Conservation (phyloP, 2,329 filamentous ascomycete genomes). For the Neopestalotiopsis sp. region DNA sequence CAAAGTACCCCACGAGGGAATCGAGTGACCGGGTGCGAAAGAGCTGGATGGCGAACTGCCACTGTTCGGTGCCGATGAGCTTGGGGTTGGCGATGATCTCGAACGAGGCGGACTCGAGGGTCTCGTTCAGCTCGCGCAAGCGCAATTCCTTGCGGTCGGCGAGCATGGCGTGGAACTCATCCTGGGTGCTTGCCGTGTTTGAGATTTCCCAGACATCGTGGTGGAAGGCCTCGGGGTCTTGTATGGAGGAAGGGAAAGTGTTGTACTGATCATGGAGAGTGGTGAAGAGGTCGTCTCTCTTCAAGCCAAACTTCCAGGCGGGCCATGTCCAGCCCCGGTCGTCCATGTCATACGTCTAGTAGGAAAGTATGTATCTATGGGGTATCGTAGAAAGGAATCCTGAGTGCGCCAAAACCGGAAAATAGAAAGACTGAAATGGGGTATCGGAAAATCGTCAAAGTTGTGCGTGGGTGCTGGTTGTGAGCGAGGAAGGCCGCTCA, state of each 20-base stretch:
- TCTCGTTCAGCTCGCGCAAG: constrained; percentile 58
- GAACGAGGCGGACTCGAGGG: constrained; percentile 61
- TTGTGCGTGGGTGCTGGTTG: background rate
- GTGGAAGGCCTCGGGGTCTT: constrained; percentile 65
- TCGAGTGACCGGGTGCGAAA: constrained; percentile 64
- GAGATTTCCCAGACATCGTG: constrained; percentile 66
- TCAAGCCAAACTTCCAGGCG: constrained; percentile 68
- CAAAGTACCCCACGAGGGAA: constrained; percentile 64
- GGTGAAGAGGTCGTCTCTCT: constrained; percentile 61
- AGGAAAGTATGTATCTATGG: constrained; percentile 23
- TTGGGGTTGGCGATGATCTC: constrained; percentile 66
- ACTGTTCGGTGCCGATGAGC: constrained; percentile 63
- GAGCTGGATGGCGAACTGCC: constrained; percentile 62
- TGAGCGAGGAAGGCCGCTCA: constrained; percentile 3
- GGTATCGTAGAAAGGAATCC: constrained; percentile 7
- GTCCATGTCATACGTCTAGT: constrained; percentile 51
- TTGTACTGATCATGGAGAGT: constrained; percentile 66
- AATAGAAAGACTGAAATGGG: constrained; percentile 15
- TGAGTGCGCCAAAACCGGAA: constrained; percentile 12
- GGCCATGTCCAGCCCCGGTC: constrained; percentile 60
- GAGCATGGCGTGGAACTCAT: constrained; percentile 61
- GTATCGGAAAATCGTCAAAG: background rate
- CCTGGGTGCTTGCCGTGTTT: constrained; percentile 50
- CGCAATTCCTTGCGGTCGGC: constrained; percentile 58
- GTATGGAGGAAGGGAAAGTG: constrained; percentile 59